These are phyloP conservation scores for Lactifluus hygrophoroides DNA, from an alignment of 768 basidiomycete genomes.

Conservation along the genomic window DNA sequence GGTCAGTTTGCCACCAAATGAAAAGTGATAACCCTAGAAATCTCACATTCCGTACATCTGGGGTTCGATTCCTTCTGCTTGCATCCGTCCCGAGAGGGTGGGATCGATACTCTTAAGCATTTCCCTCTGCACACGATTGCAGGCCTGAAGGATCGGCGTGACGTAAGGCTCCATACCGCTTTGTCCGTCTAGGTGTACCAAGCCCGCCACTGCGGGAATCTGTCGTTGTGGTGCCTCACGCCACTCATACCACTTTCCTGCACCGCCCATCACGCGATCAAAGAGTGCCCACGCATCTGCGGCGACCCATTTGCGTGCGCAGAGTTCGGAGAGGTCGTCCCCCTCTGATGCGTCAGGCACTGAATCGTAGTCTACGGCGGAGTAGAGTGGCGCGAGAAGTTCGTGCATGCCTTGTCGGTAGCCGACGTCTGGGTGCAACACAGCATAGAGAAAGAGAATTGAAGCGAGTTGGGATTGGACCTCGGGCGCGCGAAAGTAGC, in stretches of 20 bases:
- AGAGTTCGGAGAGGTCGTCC: constrained; percentile 45
- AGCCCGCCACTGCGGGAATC: constrained; percentile 35
- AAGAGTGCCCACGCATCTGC: constrained; percentile 90
- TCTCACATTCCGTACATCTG: constrained; percentile 94
- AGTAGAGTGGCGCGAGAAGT: constrained; percentile 79
- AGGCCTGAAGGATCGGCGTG: constrained; percentile 79
- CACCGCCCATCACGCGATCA: constrained; percentile 64
- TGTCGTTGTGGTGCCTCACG: constrained; percentile 25
- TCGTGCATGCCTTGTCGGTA: constrained; percentile 99
- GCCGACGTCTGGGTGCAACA: constrained; percentile 71
- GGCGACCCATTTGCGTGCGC: constrained; percentile 59
- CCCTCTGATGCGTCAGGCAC: constrained; percentile 34
- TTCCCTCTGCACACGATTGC: constrained; percentile 68
- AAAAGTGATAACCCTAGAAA: neutral
- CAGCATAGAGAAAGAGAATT: constrained; percentile 78
- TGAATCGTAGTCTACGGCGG: constrained; percentile 79
- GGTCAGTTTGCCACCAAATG: neutral
- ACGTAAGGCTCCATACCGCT: constrained; percentile 55
- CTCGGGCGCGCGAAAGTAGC: constrained; percentile 71
- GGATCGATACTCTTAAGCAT: constrained; percentile 76
- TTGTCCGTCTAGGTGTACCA: constrained; percentile 35
- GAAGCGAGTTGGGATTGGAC: constrained; percentile 78
- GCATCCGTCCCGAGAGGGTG: constrained; percentile 62
- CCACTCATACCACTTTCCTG: constrained; percentile 66
- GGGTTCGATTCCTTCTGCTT: constrained; percentile 80